Percentiles rank a stretch among this genome's conserved stretches.
These are phyloP conservation scores for Penicillium decumbens DNA, from an alignment of 2,329 filamentous ascomycete species.

Conservation along the genomic window DNA sequence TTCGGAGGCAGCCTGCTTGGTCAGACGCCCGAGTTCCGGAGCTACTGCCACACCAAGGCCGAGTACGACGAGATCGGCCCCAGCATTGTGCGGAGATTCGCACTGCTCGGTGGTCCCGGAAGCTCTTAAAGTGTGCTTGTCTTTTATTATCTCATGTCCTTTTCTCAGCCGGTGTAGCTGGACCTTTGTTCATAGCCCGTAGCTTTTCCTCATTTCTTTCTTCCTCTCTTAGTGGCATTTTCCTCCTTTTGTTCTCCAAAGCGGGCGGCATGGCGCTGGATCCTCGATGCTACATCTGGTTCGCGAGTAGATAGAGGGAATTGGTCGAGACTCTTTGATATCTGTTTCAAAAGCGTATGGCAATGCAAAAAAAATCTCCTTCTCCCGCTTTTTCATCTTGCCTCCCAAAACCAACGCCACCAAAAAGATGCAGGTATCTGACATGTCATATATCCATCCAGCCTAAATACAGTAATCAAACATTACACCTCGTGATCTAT, in stretches of 20 bases:
- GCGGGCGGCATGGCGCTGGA: slow-evolving; percentile 15
- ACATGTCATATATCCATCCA: background rate
- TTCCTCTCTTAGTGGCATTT: slow-evolving; percentile 9
- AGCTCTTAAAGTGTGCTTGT: slow-evolving; percentile 36
- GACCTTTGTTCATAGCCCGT: slow-evolving; percentile 30
- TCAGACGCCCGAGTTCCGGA: slow-evolving; percentile 96
- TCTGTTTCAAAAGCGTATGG: slow-evolving; percentile 17
- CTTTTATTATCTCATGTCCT: slow-evolving; percentile 18
- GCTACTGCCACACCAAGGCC: slow-evolving; percentile 91
- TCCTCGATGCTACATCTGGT: slow-evolving; percentile 13
- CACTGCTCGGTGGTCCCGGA: slow-evolving; percentile 84
- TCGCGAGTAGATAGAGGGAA: slow-evolving; percentile 16
- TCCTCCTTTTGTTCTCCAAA: slow-evolving; percentile 12
- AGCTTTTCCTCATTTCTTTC: slow-evolving; percentile 16
- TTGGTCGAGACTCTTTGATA: slow-evolving; percentile 7
- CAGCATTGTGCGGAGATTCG: slow-evolving; percentile 91
- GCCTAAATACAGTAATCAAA: background rate
- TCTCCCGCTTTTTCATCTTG: background rate
- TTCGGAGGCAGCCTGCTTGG: slow-evolving; percentile 95
- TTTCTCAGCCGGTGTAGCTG: slow-evolving; percentile 23
- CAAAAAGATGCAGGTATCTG: slow-evolving; percentile 5
- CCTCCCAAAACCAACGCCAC: slow-evolving; percentile 6
- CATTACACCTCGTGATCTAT: background rate
- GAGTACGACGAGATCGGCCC: slow-evolving; percentile 95
- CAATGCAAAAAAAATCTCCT: slow-evolving; percentile 15